Percentiles rank a stretch among this genome's conserved stretches.
Conservation (phyloP, 2,329 filamentous ascomycete genomes). For the Macrophomina pseudophaseolina region DNA sequence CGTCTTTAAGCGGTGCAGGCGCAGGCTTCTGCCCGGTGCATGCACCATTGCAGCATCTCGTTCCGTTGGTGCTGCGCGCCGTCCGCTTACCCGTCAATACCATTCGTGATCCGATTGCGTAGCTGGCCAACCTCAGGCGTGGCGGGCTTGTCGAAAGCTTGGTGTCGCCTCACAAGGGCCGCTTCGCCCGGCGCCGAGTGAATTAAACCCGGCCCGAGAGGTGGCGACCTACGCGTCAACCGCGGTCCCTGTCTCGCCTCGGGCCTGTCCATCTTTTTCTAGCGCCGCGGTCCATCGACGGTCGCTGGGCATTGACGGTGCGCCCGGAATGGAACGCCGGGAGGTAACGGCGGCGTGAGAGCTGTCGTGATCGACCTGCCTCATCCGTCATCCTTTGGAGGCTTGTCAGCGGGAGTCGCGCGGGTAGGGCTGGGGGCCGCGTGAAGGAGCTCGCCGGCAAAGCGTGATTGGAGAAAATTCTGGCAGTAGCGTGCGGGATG, state of each 20-base stretch:
- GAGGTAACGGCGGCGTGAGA: conserved; percentile 7
- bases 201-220: conserved; percentile 23
- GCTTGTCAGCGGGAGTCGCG: background rate
- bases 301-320: background rate
- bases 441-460: conserved; percentile 1
- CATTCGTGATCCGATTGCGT: conserved; percentile 17
- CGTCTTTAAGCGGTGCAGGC: conserved; percentile 11
- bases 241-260: background rate
- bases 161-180: conserved; percentile 4
- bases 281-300: background rate
- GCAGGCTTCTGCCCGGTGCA: conserved; percentile 10
- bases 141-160: conserved; percentile 23
- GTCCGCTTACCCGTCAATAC: background rate
- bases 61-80: conserved; percentile 8
- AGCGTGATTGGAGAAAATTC: conserved; percentile 18
- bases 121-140: background rate
- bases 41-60: background rate
- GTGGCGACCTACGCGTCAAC: conserved; percentile 17
- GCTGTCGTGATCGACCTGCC: conserved; percentile 6
- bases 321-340: background rate
- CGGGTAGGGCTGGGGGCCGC: conserved; percentile 17
- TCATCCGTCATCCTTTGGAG: background rate
- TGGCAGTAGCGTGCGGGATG: conserved; percentile 14
- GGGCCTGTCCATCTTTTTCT: background rate
- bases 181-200: background rate